Evolutionary conservation across 176 grass and related monocot genomes (phyloP), one percentile per base, ranked within the genome.

Genomic region (Musa acuminata): DNA sequence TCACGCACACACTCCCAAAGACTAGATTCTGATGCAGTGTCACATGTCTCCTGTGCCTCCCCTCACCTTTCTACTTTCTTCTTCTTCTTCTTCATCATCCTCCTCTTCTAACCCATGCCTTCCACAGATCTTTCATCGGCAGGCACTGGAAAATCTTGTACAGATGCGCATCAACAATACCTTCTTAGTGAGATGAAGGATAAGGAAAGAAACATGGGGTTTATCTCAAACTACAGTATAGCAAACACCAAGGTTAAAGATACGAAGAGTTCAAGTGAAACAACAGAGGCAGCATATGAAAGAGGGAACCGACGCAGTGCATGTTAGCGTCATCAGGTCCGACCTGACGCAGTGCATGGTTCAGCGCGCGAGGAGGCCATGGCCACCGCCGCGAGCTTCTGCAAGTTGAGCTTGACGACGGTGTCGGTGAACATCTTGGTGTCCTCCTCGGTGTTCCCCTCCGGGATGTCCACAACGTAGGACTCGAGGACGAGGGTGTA

Each of bases 361-460:
- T 43, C 35, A 6, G 35, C 0, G 35, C 4, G 35, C 35, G 35
- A 43, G 35, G 35, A 43, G 35, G 35, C 35, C 19, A 75, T 88
- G 51, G 87, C 89, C n/a, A 90, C 62, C 68, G 89, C 71, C 23
- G 89, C 74, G 51, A 97, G 89, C 81, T 97, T 90, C 87, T 97
- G 93, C 52, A 97, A 79, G 79, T 97, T 97, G 65, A 97, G 87
- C 80, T 87, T 97, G 55, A 97, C 93, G 76, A 93, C 85, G 55
- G 90, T 93, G 50, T 97, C 93, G 4, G 90, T 88, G 78, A 97
- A 93, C 93, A 97, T 93, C 65, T 90, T 80, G 0, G 93, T 93
- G 72, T 97, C 93, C 72, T 85, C 93, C 68, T 88, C 87, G 1
- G 85, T 90, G 79, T 97, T 97, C 8, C 93, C 90, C 16, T 93